Base-by-base conservation (phyloP, 371 early-diverging fungal genomes). In the Actinomortierella wolfii region DNA sequence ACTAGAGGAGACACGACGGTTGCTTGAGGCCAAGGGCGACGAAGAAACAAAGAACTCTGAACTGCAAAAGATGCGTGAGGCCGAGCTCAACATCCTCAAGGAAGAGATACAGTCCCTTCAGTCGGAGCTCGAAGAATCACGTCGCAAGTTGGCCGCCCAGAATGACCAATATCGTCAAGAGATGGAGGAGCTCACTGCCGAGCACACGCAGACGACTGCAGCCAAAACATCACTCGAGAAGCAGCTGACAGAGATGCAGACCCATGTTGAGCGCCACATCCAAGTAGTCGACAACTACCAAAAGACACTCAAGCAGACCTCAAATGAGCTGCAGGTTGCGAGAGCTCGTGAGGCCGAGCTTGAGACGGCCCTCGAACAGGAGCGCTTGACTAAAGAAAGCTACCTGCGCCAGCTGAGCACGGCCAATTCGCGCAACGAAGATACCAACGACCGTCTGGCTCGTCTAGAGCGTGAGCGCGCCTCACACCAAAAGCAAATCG, bases 11-110 rank as follows among this genome's bases (percentile, higher is more conserved):
- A 61, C 89, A 21, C 81, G 80, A 11, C 78, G 74, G 26, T 61
- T 88, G n/a, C 76, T 92, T 20, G 91, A 91, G 64, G 87, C 87
- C 51, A 91, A 90, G 78, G 89, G 85, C 41, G 90, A 85, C 20
- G 89, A 90, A 56, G 90, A 87, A 67, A 83, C 82, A 58, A 88
- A 86, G 64, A 86, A 89, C 57, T 73, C 68, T 0, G 93, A 92
- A 67, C 68, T 89, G 28, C 83, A 88, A 3, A 78, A 84, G n/a
- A 69, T 89, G 62, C 86, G 92, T n/a, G 94, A 93, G 69, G 67
- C 78, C n/a, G 95, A 94, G 76, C 75, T 93, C 51, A 56, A 74
- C 1, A 81, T 83, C 46, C 78, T 92, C 51, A 87, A 86, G 48
- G 71, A 58, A 8, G 88, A 90, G 73, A 81, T 94, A 44, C 59